Evolutionary conservation across 306 rosid genomes (phyloP).

Genomic region (Styphnolobium japonicum): DNA sequence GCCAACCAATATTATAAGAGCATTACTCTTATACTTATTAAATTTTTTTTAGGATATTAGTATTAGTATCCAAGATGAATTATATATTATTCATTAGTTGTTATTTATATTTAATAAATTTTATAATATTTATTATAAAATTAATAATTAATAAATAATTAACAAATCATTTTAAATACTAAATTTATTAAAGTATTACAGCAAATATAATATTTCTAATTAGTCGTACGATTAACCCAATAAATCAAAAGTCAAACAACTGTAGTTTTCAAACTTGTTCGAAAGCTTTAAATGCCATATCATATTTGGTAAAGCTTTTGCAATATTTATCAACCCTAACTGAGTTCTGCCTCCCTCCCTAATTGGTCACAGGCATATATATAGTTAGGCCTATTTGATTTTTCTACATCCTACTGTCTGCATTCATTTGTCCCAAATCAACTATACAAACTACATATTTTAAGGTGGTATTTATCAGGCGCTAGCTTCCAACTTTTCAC

Average conservation of each 20-base stretch:
- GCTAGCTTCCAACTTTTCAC: conserved; percentile 23
- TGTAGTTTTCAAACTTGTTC: background rate
- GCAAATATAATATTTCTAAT: background rate
- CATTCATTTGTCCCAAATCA: conserved; percentile 31
- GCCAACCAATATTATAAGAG: too few relatives aligned
- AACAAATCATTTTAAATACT: too few relatives aligned
- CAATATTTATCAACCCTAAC: background rate
- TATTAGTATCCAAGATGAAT: too few relatives aligned
- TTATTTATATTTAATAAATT: too few relatives aligned
- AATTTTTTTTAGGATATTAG: too few relatives aligned
- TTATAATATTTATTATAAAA: too few relatives aligned
- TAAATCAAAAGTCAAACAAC: conserved; percentile 14
- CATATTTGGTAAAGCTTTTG: background rate
- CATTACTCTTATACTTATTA: too few relatives aligned
- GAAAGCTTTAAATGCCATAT: conserved; percentile 1
- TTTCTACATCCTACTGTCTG: conserved; percentile 2
- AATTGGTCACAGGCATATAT: background rate
- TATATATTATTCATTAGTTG: too few relatives aligned
- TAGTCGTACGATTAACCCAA: background rate
- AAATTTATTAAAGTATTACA: too few relatives aligned
- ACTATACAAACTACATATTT: conserved; percentile 27
- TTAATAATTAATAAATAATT: too few relatives aligned
- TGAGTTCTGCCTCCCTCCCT: background rate
- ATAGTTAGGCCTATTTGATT: conserved; percentile 25
- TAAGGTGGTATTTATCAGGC: conserved; percentile 22